Conservation (phyloP, 345 rosid species). For the Moricandia moricandioides region DNA sequence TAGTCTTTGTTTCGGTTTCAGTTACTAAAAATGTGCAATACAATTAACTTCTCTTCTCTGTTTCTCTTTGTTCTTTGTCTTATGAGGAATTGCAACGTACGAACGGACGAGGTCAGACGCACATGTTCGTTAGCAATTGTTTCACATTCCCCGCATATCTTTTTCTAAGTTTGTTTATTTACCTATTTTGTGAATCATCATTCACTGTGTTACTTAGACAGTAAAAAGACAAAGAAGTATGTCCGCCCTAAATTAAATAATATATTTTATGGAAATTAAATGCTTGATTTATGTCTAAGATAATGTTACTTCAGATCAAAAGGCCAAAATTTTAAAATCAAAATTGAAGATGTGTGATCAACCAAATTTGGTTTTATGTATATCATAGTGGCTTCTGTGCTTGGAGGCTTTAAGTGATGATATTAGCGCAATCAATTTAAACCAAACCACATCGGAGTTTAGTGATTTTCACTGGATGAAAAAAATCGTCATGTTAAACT, state of each 20-base stretch:
- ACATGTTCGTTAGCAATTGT: conserved; percentile 29
- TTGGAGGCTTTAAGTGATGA: conserved; percentile 5
- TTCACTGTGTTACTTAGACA: not conserved
- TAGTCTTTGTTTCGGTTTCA: conserved; percentile 33
- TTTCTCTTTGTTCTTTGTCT: conserved; percentile 32
- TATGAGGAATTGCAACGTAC: conserved; percentile 31
- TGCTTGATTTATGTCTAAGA: not conserved
- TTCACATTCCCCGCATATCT: conserved; percentile 26
- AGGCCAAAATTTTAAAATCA: not conserved
- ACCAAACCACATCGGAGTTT: too few relatives aligned
- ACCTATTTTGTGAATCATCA: not conserved
- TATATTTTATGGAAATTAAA: not conserved
- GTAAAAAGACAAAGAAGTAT: not conserved
- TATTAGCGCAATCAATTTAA: not conserved
- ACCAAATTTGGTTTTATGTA: not conserved
- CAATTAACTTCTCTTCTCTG: conserved; percentile 36
- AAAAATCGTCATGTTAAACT: too few relatives aligned
- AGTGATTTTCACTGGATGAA: too few relatives aligned
- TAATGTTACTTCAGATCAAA: not conserved
- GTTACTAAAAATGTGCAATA: conserved; percentile 27
- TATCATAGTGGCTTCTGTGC: not conserved
- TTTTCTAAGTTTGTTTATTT: not conserved
- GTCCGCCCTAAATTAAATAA: not conserved
- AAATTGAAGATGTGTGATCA: not conserved
- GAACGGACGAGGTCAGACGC: conserved; percentile 37